Base-by-base conservation (phyloP, 1,284 basidiomycete genomes). In the Trametes versicolor region DNA sequence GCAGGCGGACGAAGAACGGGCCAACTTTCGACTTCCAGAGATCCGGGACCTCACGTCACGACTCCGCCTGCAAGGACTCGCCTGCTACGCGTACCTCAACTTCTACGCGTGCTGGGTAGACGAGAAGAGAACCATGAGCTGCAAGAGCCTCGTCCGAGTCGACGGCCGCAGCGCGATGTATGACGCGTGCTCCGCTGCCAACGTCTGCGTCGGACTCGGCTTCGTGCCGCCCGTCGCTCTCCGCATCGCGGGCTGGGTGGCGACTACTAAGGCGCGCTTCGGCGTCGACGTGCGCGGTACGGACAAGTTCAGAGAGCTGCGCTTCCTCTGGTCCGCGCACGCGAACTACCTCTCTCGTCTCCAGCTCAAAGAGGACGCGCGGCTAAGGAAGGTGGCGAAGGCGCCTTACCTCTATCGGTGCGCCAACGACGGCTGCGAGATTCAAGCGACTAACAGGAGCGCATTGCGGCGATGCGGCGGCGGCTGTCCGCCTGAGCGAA, bases 351-450 rank as follows among this genome's bases (percentile, higher is more conserved):
- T 49, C 37, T n/a, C 34, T 17, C 23, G n/a, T 2, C 37, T 54
- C 0, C 58, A 50, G 23, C 23, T 27, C 7, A 27, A 54, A 32
- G 60, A 65, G n/a, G 45, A 23, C 0, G 12, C 29, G 19, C 49
- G 60, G 25, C 45, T 55, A 19, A 23, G 23, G 17, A 62, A 65
- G 47, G 37, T 52, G 17, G 39, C 49, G 25, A 54, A 41, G 9
- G 59, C 54, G 8, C 60, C 59, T 32, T 56, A 62, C 15, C 43
- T 43, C 36, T 64, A 62, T n/a, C 27, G 37, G 13, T 69, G 67
- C 52, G 62, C 64, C 1, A 45, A 41, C 45, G 48, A 55, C 2
- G 64, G 59, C 1, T 69, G 67, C 43, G 52, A 56, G 5, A 61
- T 66, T 3, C 61, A 57, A 21, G 55, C 62, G 0, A 47, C 36